phyloP scores from a whole-genome alignment of 2,329 filamentous ascomycete species.

The Septoria linicola region DNA sequence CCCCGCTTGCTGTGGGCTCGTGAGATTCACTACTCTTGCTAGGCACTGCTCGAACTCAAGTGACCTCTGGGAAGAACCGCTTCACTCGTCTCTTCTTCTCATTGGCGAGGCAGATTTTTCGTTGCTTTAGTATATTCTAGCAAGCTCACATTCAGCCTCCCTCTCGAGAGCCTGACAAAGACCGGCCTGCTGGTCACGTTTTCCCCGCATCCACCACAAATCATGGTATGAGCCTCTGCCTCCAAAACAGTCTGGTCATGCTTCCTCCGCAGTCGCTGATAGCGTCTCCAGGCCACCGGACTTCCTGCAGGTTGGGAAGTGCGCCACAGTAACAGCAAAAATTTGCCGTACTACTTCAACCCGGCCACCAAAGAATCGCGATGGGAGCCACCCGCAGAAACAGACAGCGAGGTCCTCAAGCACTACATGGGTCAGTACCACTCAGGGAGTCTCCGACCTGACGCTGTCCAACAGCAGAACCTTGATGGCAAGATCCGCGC shows the following conservation, averaged over 20 bases:
- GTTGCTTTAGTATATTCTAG: not conserved
- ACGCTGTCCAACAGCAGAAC: slow-evolving; percentile 23
- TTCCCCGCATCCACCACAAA: slow-evolving; percentile 11
- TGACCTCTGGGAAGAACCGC: no score
- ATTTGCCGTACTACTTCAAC: slow-evolving; percentile 99
- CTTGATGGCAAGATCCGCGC: slow-evolving; percentile 83
- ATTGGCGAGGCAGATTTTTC: no score
- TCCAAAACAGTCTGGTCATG: not conserved
- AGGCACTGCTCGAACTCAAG: no score
- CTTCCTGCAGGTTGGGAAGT: slow-evolving; percentile 61
- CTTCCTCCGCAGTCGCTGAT: slow-evolving; percentile 5
- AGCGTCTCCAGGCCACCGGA: slow-evolving; percentile 32
- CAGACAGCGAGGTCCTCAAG: slow-evolving; percentile 90
- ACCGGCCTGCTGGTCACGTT: slow-evolving; percentile 11
- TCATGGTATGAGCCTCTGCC: slow-evolving; percentile 7
- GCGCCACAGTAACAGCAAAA: slow-evolving; percentile 96
- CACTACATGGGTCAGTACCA: slow-evolving; percentile 89
- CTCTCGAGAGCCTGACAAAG: slow-evolving; percentile 2
- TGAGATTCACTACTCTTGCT: not conserved
- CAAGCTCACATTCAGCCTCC: slow-evolving; percentile 10
- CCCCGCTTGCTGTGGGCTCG: not conserved
- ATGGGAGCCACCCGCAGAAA: slow-evolving; percentile 89
- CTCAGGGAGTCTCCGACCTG: slow-evolving; percentile 47
- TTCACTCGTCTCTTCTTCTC: no score
- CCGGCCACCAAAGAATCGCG: slow-evolving; percentile 78